Evolutionary conservation across 2,329 filamentous ascomycete species (phyloP), one percentile per base, ranked within the genome.

Genomic region (Aspergillus sp.): DNA sequence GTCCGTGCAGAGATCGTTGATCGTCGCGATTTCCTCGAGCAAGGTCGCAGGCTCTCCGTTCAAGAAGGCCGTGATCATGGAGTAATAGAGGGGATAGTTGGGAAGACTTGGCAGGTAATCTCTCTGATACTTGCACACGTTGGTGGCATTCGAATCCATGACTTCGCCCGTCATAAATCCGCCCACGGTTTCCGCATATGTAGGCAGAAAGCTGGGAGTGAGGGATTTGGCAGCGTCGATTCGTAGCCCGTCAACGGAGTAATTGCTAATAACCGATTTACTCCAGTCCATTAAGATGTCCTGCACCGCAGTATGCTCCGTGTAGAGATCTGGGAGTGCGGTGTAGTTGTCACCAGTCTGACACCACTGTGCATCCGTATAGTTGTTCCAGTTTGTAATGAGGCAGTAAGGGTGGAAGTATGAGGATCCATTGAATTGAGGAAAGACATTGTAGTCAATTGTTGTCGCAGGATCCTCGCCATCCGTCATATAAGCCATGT

Each of bases 321-420:
- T 83, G 27, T 77, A 73, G 11, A 83, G 69, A 63, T 83, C 81
- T 1, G 79, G 76, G 21, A 83, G 75, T 7, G 80, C 70, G 13
- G 82, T 78, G 3, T 69, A 75, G 27, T 74, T 69, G 65, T 83
- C 79, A 11, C 83, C 83, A 17, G 83, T 74, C 82, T 83, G 84
- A 70, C 84, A 83, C 55, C 72, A 58, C 59, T 80, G 74, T 3
- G 77, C 73, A 41, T 75, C 49, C 3, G 65, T 65, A 44, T 70
- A 70, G 54, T 77, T 69, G 8, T 69, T 70, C 57, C 75, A 78
- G 56, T 79, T 58, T n/a, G 56, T 69, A 10, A 73, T 70, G 27
- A 65, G 62, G 57, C 71, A 73, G 52, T 70, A 71, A 13, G 62
- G 52, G 57, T 72, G 70, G 19, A 70, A 73, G 41, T 70, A 72